A percentile compares a stretch with the other conserved stretches of the same genome.
These are phyloP conservation scores for Candida pseudoglaebosa DNA, from an alignment of 805 yeast species.

Conservation along the genomic window DNA sequence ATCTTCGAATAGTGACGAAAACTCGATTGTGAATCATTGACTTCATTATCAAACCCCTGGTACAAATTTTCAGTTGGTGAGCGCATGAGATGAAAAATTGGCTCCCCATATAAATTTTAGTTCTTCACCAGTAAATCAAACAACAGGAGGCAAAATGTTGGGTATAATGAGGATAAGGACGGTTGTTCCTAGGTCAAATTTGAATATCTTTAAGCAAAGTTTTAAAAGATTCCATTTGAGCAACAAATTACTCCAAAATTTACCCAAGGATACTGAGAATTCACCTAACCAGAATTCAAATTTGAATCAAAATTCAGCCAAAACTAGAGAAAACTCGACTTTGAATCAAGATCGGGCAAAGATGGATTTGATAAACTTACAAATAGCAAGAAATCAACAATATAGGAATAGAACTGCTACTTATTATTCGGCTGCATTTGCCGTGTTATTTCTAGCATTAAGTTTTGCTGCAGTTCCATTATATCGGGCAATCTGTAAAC, in stretches of 20 bases:
- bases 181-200: background rate
- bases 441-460: conserved; percentile 66
- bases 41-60: background rate
- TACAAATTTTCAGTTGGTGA: background rate
- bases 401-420: conserved; percentile 52
- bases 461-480: conserved; percentile 91
- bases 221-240: background rate
- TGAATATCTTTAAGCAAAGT: background rate
- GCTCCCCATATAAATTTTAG: no score
- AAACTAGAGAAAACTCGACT: background rate
- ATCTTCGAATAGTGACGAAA: background rate
- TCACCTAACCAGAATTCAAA: no score
- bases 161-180: background rate
- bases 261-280: no score
- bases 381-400: conserved; percentile 25
- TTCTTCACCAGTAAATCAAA: background rate
- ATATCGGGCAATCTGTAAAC: conserved; percentile 84
- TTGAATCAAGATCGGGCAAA: conserved; percentile 6
- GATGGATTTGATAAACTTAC: conserved; percentile 15
- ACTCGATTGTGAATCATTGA: background rate
- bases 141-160: background rate
- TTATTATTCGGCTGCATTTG: conserved; percentile 65
- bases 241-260: background rate
- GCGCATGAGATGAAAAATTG: no score
- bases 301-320: background rate